Conservation (phyloP, 768 basidiomycete genomes). For the Pluteus cervinus region DNA sequence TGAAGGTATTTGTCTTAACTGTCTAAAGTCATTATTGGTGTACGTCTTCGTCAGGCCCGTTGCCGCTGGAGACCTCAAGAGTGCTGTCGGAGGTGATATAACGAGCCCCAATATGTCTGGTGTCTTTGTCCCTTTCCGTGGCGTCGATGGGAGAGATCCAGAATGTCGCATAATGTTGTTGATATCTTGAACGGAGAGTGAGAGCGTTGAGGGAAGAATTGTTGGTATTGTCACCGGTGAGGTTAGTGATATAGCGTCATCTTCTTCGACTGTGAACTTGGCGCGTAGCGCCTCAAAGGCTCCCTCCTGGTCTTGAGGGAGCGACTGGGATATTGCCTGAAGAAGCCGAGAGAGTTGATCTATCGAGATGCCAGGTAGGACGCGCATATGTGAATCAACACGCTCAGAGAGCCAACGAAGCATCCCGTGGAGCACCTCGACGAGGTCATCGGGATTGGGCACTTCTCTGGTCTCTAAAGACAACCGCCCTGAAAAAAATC, state of each 20-base stretch:
- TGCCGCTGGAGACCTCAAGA: constrained; percentile 65
- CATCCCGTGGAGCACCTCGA: constrained; percentile 33
- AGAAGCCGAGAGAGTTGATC: constrained; percentile 43
- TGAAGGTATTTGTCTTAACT: constrained; percentile 60
- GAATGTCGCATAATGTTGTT: constrained; percentile 40
- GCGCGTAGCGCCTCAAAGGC: constrained; percentile 17
- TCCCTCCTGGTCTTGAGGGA: constrained; percentile 18
- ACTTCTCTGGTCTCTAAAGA: no score
- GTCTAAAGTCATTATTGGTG: constrained; percentile 73
- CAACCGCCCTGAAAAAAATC: no score
- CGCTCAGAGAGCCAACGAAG: constrained; percentile 54
- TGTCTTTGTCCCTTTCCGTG: constrained; percentile 41
- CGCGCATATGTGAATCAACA: constrained; percentile 34
- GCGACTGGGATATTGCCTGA: constrained; percentile 22
- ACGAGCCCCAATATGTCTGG: constrained; percentile 59
- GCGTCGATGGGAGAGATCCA: constrained; percentile 43
- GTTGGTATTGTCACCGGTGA: no score
- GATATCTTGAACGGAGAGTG: constrained; percentile 40
- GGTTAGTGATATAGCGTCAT: constrained; percentile 25
- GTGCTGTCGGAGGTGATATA: constrained; percentile 63
- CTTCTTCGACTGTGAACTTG: constrained; percentile 34
- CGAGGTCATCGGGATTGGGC: constrained; percentile 29
- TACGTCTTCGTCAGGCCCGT: constrained; percentile 84
- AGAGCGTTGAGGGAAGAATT: constrained; percentile 34
- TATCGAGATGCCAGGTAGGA: constrained; percentile 42